A percentile compares a stretch with the other conserved stretches of the same genome.
Evolutionary conservation across 768 basidiomycete species (phyloP).

Genomic region (Rhodotorula diobovata): DNA sequence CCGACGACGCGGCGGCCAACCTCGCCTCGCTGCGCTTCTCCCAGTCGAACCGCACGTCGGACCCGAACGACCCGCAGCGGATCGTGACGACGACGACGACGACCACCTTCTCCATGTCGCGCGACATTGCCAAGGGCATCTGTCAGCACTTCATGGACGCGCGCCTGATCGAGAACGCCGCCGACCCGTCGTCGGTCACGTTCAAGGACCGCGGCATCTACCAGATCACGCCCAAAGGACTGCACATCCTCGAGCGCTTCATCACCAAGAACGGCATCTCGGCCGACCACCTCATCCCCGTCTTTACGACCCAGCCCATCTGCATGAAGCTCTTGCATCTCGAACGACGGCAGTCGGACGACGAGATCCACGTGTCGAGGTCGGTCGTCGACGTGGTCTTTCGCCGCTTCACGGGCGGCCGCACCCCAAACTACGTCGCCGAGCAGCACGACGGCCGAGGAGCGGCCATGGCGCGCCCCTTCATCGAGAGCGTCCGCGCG

Average conservation of each 20-base stretch:
- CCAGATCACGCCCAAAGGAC: constrained; percentile 90
- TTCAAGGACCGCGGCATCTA: constrained; percentile 99
- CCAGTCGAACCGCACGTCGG: constrained; percentile 95
- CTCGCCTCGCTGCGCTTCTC: constrained; percentile 95
- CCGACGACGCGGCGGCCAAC: constrained; percentile 87
- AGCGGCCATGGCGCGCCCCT: constrained; percentile 51
- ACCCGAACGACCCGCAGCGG: constrained; percentile 94
- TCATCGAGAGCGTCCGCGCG: constrained; percentile 36
- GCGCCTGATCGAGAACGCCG: constrained; percentile 91
- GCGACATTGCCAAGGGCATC: constrained; percentile 99
- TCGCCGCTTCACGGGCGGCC: constrained; percentile 77
- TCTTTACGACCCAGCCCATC: constrained; percentile 88
- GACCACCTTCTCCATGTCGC: constrained; percentile 98
- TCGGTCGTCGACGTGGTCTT: constrained; percentile 91
- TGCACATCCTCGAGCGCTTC: constrained; percentile 98
- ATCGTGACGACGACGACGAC: constrained; percentile 99
- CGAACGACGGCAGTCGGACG: constrained; percentile 83
- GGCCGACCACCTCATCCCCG: constrained; percentile 80
- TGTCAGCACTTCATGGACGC: constrained; percentile 99
- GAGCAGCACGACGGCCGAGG: constrained; percentile 67
- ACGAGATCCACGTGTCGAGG: constrained; percentile 94
- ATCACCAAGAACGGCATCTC: constrained; percentile 99
- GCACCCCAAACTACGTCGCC: constrained; percentile 68
- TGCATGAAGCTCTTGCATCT: constrained; percentile 96
- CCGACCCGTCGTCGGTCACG: constrained; percentile 75